These are phyloP conservation scores for Amylocystis lapponica DNA, from an alignment of 768 basidiomycete species.

Conservation along the genomic window DNA sequence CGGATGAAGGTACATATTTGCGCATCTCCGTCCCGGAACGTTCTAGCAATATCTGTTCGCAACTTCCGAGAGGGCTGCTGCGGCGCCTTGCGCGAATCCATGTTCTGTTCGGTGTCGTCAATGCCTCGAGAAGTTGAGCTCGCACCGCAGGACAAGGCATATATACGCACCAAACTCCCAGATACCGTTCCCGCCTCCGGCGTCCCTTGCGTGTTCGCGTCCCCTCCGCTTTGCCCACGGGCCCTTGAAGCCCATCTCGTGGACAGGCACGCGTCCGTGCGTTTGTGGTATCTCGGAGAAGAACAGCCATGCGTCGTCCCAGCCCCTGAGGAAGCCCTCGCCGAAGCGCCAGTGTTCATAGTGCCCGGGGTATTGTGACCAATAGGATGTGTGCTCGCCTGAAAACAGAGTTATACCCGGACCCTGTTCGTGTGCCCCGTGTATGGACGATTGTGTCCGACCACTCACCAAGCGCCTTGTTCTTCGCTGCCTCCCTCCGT, in stretches of 20 bases:
- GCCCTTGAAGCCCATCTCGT: constrained; percentile 60
- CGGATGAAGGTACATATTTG: too few species aligned
- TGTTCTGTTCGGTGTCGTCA: constrained; percentile 36
- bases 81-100: constrained; percentile 54
- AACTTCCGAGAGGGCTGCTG: constrained; percentile 37
- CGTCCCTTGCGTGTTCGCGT: constrained; percentile 36
- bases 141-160: neutral
- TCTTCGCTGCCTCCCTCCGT: constrained; percentile 21
- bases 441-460: neutral
- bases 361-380: constrained; percentile 45
- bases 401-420: neutral
- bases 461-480: constrained; percentile 24
- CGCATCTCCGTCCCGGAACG: constrained; percentile 9
- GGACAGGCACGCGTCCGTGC: constrained; percentile 23
- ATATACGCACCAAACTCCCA: constrained; percentile 61
- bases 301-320: constrained; percentile 66
- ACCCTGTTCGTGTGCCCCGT: too few species aligned
- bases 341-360: constrained; percentile 67
- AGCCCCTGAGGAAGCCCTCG: constrained; percentile 61
- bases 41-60: constrained; percentile 21
- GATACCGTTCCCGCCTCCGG: constrained; percentile 37
- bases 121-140: too few species aligned
- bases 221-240: constrained; percentile 49
- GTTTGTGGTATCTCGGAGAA: constrained; percentile 24
- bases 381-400: constrained; percentile 37